Base-by-base conservation (phyloP, 1,139 yeast genomes). In the Sugiyamaella grinbergsii region DNA sequence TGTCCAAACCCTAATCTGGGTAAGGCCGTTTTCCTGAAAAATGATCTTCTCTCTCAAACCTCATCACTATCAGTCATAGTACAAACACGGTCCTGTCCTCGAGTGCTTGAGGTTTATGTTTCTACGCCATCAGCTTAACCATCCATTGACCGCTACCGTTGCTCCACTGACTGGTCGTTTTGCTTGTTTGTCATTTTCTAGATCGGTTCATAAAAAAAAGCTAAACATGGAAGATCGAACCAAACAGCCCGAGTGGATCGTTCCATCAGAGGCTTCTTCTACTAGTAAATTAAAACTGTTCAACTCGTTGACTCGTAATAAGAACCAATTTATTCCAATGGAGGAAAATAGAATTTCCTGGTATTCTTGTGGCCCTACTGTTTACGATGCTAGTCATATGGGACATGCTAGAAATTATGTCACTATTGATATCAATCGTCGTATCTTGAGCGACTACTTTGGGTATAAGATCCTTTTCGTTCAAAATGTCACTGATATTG, bases 351-450 rank as follows among this genome's bases (percentile, higher is more conserved):
- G 79, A 54, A 84, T 93, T 47, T 79, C 91, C 2, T 93, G 99
- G 99, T 93, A 93, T 72, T 87, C 91, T 51, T 93, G 99, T 77
- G 99, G 99, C 4, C 98, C 98, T 10, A 93, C 99, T 0, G 98
- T 93, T n/a, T 93, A 93, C 65, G 96, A 93, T 69, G 83, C 94
- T 40, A 82, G 94, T 48, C 99, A 93, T 66, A 89, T 93, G 97
- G 99, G 99, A n/a, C 99, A 94, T 70, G 98, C 98, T 18, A 77
- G 98, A 69, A 93, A 93, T 72, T 94, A 93, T 66, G 98, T 93
- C 46, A 82, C 96, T 7, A 87, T 89, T 49, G 98, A 94, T 68
- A 89, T 93, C 65, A 86, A 89, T 66, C 81, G 98, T 66, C 79
- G 98, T 60, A 79, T 94, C 45, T 68, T 93, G 58, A 88, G 83